A percentile compares a stretch with the other conserved stretches of the same genome.
phyloP scores from a whole-genome alignment of 2,329 filamentous ascomycete genomes.

The Ophiobolus disseminans region DNA sequence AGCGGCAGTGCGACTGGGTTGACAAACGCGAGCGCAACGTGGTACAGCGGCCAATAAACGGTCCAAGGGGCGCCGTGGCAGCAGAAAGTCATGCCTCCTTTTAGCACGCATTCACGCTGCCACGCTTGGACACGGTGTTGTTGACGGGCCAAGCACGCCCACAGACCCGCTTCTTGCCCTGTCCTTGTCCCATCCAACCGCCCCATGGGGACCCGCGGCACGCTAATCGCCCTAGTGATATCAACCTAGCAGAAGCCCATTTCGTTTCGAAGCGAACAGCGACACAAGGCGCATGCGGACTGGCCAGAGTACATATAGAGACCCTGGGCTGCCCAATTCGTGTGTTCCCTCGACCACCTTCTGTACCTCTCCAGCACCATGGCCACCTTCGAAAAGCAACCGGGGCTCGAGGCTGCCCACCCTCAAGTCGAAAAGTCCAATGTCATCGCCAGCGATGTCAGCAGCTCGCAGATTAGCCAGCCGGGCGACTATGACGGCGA shows the following conservation, averaged over 20 bases:
- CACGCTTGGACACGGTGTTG: conserved; percentile 33
- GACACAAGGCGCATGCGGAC: conserved; percentile 12
- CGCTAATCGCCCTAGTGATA: conserved; percentile 27
- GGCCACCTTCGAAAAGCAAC: conserved; percentile 27
- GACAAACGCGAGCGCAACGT: conserved; percentile 29
- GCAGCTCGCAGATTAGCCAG: conserved; percentile 33
- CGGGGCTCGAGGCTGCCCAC: conserved; percentile 15
- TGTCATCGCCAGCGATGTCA: conserved; percentile 32
- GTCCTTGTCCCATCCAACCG: conserved; percentile 41
- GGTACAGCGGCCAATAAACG: conserved; percentile 28
- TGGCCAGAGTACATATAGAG: conserved; percentile 42
- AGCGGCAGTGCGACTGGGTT: conserved; percentile 15
- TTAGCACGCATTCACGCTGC: conserved; percentile 20
- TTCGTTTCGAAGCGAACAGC: conserved; percentile 16
- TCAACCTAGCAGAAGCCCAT: conserved; percentile 12
- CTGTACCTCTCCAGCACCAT: conserved; percentile 33
- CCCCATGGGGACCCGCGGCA: conserved; percentile 43
- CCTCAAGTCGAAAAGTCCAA: conserved; percentile 39
- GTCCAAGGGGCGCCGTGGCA: conserved; percentile 12
- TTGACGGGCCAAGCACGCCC: conserved; percentile 36
- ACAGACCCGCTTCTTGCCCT: too few species aligned
- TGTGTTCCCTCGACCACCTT: conserved; percentile 22
- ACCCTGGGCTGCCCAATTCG: conserved; percentile 26
- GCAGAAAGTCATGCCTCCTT: background rate
- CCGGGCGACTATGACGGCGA: conserved; percentile 40